Evolutionary conservation across 2,329 filamentous ascomycete genomes (phyloP).

Genomic region (Neonectria ditissima): DNA sequence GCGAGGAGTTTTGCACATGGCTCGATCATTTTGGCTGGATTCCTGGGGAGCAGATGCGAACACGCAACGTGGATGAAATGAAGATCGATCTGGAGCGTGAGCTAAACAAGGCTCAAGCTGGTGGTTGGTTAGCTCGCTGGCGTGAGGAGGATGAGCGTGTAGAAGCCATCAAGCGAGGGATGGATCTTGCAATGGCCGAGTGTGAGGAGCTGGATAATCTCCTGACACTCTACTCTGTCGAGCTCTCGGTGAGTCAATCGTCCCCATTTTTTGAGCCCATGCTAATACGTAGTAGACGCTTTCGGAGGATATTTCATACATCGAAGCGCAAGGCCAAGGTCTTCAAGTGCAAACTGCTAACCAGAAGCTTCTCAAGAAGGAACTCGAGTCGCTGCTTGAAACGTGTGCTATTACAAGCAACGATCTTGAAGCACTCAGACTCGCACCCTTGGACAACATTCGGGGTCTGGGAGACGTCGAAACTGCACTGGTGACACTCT

Average conservation of each 20-base stretch:
- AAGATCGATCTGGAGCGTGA: constrained; percentile 88
- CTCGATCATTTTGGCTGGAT: constrained; percentile 92
- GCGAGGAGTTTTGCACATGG: constrained; percentile 83
- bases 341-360: constrained; percentile 97
- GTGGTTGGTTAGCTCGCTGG: constrained; percentile 87
- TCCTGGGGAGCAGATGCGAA: constrained; percentile 77
- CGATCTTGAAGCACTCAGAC: constrained; percentile 76
- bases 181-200: constrained; percentile 91
- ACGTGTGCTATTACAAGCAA: constrained; percentile 90
- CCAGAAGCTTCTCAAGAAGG: constrained; percentile 91
- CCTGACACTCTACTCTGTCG: constrained; percentile 92
- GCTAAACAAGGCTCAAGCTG: constrained; percentile 89
- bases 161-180: constrained; percentile 83
- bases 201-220: constrained; percentile 97
- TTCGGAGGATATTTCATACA: constrained; percentile 95
- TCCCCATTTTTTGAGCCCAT: background rate
- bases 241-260: constrained; percentile 78
- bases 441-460: constrained; percentile 77
- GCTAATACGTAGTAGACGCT: constrained; percentile 72
- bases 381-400: constrained; percentile 88
- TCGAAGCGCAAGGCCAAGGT: constrained; percentile 96
- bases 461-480: constrained; percentile 84
- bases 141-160: constrained; percentile 92
- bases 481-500: constrained; percentile 80
- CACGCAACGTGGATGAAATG: constrained; percentile 81